Evolutionary conservation across 352 stramenopile genomes (phyloP).

Genomic region (Phytophthora citrophthora): DNA sequence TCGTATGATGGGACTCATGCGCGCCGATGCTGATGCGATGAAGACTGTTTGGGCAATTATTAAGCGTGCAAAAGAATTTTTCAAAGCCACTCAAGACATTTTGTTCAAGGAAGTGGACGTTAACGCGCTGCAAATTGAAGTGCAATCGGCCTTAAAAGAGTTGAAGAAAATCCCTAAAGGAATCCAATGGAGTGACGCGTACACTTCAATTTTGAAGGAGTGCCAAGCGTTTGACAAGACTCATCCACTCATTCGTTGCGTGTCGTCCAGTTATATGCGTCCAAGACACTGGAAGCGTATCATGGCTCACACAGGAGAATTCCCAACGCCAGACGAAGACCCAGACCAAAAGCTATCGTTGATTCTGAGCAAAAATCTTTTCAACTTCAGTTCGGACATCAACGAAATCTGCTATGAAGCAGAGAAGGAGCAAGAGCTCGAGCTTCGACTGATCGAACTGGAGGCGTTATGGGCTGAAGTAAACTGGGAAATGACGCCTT

Average conservation of each 20-base stretch:
- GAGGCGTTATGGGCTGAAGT: conserved; percentile 93
- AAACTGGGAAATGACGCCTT: conserved; percentile 94
- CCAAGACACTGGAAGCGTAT: conserved; percentile 95
- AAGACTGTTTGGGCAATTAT: conserved; percentile 86
- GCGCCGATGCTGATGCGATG: conserved; percentile 71
- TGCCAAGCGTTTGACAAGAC: conserved; percentile 89
- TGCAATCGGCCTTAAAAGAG: conserved; percentile 94
- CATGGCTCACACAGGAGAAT: conserved; percentile 89
- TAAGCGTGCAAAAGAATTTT: conserved; percentile 79
- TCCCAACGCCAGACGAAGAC: conserved; percentile 93
- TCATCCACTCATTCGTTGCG: conserved; percentile 77
- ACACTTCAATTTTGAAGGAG: conserved; percentile 84
- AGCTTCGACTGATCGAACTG: conserved; percentile 91
- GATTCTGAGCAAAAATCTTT: conserved; percentile 93
- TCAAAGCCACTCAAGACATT: conserved; percentile 70
- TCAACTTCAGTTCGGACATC: conserved; percentile 95
- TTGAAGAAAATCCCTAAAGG: conserved; percentile 93
- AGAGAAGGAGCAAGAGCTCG: conserved; percentile 96
- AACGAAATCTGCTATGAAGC: conserved; percentile 97
- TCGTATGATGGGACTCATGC: conserved; percentile 91
- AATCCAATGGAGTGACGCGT: conserved; percentile 93
- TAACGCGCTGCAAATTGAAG: conserved; percentile 95
- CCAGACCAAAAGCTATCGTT: conserved; percentile 90
- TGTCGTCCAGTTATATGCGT: conserved; percentile 90
- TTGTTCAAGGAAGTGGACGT: conserved; percentile 93